A percentile compares a stretch with the other conserved stretches of the same genome.
phyloP scores from a whole-genome alignment of 345 rosid species.

The Mallotus nudiflorus region DNA sequence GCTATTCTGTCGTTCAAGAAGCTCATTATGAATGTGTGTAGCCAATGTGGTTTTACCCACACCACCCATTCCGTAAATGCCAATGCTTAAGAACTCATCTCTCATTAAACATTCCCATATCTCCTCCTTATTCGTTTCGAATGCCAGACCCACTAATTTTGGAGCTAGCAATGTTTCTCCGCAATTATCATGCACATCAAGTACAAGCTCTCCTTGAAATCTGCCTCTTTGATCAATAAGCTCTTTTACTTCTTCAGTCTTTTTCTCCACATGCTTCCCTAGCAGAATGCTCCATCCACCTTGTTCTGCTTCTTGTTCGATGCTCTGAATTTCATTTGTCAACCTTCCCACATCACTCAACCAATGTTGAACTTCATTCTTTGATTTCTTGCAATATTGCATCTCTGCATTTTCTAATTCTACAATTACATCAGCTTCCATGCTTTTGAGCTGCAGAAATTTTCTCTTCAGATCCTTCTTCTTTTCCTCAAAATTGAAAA shows the following conservation, averaged over 20 bases:
- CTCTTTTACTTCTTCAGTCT: background rate
- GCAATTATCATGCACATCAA: background rate
- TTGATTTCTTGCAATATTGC: background rate
- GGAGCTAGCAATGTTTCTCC: background rate
- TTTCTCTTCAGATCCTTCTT: background rate
- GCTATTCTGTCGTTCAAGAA: background rate
- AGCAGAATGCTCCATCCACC: background rate
- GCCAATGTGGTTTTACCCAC: slow-evolving; percentile 17
- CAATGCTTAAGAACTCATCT: slow-evolving; percentile 9
- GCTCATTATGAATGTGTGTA: slow-evolving; percentile 11
- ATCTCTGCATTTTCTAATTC: background rate
- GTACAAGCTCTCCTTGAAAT: background rate
- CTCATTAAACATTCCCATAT: slow-evolving; percentile 15
- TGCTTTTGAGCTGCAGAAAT: background rate
- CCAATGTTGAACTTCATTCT: background rate
- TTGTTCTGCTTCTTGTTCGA: background rate
- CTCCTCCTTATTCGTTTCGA: background rate
- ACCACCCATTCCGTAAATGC: too few species aligned
- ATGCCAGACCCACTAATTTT: background rate
- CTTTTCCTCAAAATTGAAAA: background rate
- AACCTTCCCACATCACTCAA: background rate
- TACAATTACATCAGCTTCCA: background rate
- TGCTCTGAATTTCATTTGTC: background rate
- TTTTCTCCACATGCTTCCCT: background rate
- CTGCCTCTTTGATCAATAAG: background rate